Evolutionary conservation across 495 filamentous ascomycete species (phyloP), one percentile per base, ranked within the genome.

Genomic region (Xylaria longipes): DNA sequence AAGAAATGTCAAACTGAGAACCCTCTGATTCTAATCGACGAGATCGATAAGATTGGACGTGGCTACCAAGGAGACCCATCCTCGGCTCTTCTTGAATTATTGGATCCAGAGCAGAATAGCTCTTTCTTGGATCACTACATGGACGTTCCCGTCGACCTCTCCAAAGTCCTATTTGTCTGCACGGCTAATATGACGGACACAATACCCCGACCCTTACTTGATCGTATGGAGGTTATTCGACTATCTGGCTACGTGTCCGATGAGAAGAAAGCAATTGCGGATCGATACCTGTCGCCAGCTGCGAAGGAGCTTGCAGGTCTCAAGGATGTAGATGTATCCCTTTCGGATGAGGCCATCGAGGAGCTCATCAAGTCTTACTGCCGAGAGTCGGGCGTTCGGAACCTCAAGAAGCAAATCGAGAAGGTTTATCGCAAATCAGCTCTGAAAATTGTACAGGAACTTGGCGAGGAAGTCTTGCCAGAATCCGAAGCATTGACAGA

Each of bases 1-100:
- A 99, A 99, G 89, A 98, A 98, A 80, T 98, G 96, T 81, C 94
- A 98, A 80, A 98, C 97, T 0, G 97, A 98, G 79, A 99, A 99
- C 79, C 97, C 97, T 52, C 82, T 99, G 60, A 93, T 99, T 71
- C 83, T 99, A 57, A 98, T 99, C 76, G 97, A 99, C 79, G 97
- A 99, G 80, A 84, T 99, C 62, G 97, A 99, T 84, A 99, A 99
- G 84, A 95, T 99, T 79, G 95, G 97, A 14, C 89, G 93, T 46
- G 97, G 95, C 3, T 93, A 98, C 76, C 95, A 97, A 81, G 97
- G 97, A 65, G 97, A 99, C 73, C 97, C 97, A 25, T 93, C 97
- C 2, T 98, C 95, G 48, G 96, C 97, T 41, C 86, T 99, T 60
- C 87, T 99, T 17, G 97, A 99, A 77, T 84, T 99, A 41, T 89